These are phyloP conservation scores for Dothideomycetes sp. DNA, from an alignment of 2,329 filamentous ascomycete species.

Conservation along the genomic window DNA sequence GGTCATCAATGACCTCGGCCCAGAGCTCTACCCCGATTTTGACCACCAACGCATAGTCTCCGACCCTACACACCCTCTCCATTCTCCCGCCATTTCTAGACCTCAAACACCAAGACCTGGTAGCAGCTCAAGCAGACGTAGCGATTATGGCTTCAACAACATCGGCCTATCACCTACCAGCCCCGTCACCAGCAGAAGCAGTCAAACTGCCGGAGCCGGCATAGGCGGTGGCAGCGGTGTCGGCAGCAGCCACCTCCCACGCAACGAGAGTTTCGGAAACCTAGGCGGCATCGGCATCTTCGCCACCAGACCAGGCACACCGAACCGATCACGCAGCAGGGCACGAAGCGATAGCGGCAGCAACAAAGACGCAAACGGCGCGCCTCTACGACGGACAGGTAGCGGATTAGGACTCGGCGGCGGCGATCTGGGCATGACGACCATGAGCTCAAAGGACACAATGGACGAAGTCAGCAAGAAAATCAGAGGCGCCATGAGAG, in stretches of 20 bases:
- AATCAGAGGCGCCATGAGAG: constrained; percentile 75
- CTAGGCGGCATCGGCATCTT: constrained; percentile 83
- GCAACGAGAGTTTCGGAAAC: constrained; percentile 90
- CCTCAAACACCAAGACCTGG: constrained; percentile 16
- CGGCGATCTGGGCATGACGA: constrained; percentile 47
- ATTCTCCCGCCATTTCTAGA: constrained; percentile 16
- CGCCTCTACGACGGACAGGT: constrained; percentile 27
- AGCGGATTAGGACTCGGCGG: constrained; percentile 3
- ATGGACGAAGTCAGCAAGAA: constrained; percentile 75
- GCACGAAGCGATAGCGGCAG: constrained; percentile 51
- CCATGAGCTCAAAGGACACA: constrained; percentile 53
- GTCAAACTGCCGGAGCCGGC: constrained; percentile 14
- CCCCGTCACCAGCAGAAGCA: constrained; percentile 8
- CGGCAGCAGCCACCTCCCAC: constrained; percentile 51
- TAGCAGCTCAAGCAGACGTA: constrained; percentile 11
- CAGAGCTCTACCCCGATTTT: constrained; percentile 96
- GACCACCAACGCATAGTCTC: constrained; percentile 61
- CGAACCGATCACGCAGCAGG: constrained; percentile 59
- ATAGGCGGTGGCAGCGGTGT: constrained; percentile 24
- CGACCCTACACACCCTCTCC: constrained; percentile 31
- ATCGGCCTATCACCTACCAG: constrained; percentile 6
- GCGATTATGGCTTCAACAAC: background rate
- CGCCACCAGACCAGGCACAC: constrained; percentile 73
- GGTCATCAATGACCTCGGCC: constrained; percentile 87
- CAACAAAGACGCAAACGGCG: background rate